Evolutionary conservation across 176 grass and related monocot species (phyloP).

Genomic region (Eragrostis curvula): DNA sequence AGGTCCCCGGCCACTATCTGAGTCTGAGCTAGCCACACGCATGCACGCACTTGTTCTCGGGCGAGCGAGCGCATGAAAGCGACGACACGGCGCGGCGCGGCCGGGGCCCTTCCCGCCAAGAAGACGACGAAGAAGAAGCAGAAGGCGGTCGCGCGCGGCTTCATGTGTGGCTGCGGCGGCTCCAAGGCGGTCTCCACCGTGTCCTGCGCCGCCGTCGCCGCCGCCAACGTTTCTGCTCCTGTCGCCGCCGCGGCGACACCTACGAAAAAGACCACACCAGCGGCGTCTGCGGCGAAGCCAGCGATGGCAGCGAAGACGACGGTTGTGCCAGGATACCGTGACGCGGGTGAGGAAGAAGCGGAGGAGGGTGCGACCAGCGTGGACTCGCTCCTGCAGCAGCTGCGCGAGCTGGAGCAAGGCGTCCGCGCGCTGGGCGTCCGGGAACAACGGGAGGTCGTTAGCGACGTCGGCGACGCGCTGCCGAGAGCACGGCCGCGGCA

Average conservation of each 20-base stretch:
- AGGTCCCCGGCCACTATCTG: background rate
- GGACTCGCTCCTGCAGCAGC: conserved; percentile 57
- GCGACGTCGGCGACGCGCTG: background rate
- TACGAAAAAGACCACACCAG: background rate
- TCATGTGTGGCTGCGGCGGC: conserved; percentile 65
- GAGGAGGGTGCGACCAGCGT: conserved; percentile 48
- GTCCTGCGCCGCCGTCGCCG: conserved; percentile 24
- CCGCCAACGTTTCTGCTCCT: conserved; percentile 37
- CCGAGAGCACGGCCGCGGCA: background rate
- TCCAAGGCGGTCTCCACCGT: conserved; percentile 48
- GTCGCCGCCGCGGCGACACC: background rate
- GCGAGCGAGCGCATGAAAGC: conserved; percentile 51
- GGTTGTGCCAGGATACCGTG: background rate
- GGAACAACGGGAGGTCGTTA: background rate
- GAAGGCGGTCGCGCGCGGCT: conserved; percentile 11
- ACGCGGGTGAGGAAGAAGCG: background rate
- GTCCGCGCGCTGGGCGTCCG: conserved; percentile 43
- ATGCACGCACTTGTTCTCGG: background rate
- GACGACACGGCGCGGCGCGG: conserved; percentile 34
- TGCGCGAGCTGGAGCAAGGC: conserved; percentile 62
- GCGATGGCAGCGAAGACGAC: background rate
- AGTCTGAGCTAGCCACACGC: background rate
- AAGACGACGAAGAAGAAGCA: conserved; percentile 26
- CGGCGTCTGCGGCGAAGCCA: background rate
- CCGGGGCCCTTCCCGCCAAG: conserved; percentile 9